phyloP scores from a whole-genome alignment of 2,329 filamentous ascomycete species.

The Xylaria arbuscula region DNA sequence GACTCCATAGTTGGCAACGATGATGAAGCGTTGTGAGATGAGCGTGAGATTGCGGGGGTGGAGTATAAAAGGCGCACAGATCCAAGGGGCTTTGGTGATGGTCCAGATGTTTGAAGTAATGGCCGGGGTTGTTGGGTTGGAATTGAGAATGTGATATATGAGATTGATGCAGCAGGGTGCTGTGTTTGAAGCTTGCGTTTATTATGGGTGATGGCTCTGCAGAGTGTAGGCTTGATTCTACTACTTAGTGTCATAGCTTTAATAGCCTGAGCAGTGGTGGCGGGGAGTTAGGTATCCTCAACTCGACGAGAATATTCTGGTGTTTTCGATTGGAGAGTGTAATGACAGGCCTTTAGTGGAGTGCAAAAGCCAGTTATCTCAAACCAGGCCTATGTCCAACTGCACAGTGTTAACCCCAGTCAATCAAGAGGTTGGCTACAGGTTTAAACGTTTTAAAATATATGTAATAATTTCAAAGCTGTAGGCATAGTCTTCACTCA shows the following conservation, averaged over 20 bases:
- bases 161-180: background rate
- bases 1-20: slow-evolving; percentile 17
- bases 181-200: slow-evolving; percentile 2
- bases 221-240: slow-evolving; percentile 17
- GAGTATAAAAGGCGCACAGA: slow-evolving; percentile 1
- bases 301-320: slow-evolving; percentile 6
- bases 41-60: background rate
- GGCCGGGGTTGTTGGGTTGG: slow-evolving; percentile 2
- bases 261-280: background rate
- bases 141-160: slow-evolving; percentile 4
- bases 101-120: background rate
- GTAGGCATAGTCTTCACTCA: background rate
- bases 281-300: background rate
- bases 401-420: background rate
- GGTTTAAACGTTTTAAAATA: no score
- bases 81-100: background rate
- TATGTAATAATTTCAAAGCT: background rate
- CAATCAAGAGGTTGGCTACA: background rate
- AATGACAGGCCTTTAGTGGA: background rate
- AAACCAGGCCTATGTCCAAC: background rate
- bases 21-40: slow-evolving; percentile 5
- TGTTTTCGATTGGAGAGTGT: slow-evolving; percentile 9
- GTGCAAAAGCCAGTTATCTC: background rate
- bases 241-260: slow-evolving; percentile 27
- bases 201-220: slow-evolving; percentile 4